phyloP scores from a whole-genome alignment of 805 yeast genomes.

The Isabelozyma heimii region DNA sequence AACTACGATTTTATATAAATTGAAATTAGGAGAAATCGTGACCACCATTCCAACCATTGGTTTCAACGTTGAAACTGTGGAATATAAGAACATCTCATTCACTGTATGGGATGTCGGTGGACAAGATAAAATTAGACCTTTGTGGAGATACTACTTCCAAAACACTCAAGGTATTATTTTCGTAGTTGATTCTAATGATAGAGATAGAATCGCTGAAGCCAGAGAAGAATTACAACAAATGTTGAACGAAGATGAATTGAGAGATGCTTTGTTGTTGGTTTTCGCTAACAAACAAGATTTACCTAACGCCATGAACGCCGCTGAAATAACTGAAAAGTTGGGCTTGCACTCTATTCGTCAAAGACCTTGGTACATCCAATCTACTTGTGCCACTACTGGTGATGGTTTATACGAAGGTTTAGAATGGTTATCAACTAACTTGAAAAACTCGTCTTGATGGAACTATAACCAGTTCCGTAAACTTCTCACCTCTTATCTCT shows the following conservation, averaged over 20 bases:
- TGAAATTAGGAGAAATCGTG: slow-evolving; percentile 93
- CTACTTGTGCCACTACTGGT: slow-evolving; percentile 99
- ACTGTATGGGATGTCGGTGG: slow-evolving; percentile 99
- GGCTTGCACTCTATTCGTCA: slow-evolving; percentile 97
- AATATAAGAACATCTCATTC: slow-evolving; percentile 93
- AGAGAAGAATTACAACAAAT: slow-evolving; percentile 98
- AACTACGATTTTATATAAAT: slow-evolving; percentile 92
- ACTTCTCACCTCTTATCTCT: not conserved
- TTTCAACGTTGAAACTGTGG: slow-evolving; percentile 96
- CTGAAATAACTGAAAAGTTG: slow-evolving; percentile 95
- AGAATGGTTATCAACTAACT: slow-evolving; percentile 92
- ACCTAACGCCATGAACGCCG: slow-evolving; percentile 99
- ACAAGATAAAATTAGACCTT: slow-evolving; percentile 97
- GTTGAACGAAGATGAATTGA: slow-evolving; percentile 97
- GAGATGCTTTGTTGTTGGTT: slow-evolving; percentile 91
- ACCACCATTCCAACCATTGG: slow-evolving; percentile 97
- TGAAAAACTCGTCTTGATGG: slow-evolving; percentile 50
- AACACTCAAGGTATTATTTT: slow-evolving; percentile 98
- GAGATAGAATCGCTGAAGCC: slow-evolving; percentile 97
- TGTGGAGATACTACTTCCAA: slow-evolving; percentile 99
- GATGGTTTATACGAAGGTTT: slow-evolving; percentile 98
- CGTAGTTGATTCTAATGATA: slow-evolving; percentile 96
- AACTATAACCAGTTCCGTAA: not conserved
- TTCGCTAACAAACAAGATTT: slow-evolving; percentile 98
- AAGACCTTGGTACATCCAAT: slow-evolving; percentile 99